Evolutionary conservation across 2,329 filamentous ascomycete species (phyloP).

Genomic region (Cladosporium sp.): DNA sequence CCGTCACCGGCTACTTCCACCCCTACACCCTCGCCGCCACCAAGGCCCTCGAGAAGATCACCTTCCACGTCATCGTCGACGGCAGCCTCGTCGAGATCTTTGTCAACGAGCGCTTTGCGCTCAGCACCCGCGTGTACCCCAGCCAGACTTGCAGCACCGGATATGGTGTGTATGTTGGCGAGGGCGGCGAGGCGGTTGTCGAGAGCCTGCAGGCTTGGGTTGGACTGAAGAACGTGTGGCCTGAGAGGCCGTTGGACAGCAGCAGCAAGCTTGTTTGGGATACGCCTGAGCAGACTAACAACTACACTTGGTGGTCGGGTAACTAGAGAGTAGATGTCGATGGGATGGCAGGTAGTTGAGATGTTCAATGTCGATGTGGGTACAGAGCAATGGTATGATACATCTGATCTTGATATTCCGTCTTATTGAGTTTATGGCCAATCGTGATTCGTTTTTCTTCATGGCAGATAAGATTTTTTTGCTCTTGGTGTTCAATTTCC

Average conservation of each 20-base stretch:
- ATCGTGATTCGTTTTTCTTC: background rate
- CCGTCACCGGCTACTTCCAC: constrained; percentile 50
- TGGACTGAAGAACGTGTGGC: constrained; percentile 44
- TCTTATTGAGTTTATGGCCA: too few species aligned
- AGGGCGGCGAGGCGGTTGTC: constrained; percentile 37
- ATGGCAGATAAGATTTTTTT: too few species aligned
- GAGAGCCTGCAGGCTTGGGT: constrained; percentile 44
- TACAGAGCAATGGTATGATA: background rate
- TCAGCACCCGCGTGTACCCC: constrained; percentile 51
- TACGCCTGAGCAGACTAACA: constrained; percentile 46
- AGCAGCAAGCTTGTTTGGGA: constrained; percentile 47
- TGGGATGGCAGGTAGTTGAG: background rate
- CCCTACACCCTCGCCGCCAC: constrained; percentile 43
- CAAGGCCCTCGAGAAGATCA: constrained; percentile 41
- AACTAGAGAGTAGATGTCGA: constrained; percentile 33
- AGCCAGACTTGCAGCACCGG: constrained; percentile 46
- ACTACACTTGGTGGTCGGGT: constrained; percentile 51
- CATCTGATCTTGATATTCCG: too few species aligned
- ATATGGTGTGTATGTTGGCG: constrained; percentile 47
- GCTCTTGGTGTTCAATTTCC: background rate
- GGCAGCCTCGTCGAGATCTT: constrained; percentile 52
- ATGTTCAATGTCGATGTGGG: background rate
- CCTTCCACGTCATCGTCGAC: constrained; percentile 51
- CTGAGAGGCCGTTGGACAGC: constrained; percentile 45
- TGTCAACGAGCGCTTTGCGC: constrained; percentile 47